Conservation (phyloP, 805 yeast genomes). For the Starmerella etchellsii region DNA sequence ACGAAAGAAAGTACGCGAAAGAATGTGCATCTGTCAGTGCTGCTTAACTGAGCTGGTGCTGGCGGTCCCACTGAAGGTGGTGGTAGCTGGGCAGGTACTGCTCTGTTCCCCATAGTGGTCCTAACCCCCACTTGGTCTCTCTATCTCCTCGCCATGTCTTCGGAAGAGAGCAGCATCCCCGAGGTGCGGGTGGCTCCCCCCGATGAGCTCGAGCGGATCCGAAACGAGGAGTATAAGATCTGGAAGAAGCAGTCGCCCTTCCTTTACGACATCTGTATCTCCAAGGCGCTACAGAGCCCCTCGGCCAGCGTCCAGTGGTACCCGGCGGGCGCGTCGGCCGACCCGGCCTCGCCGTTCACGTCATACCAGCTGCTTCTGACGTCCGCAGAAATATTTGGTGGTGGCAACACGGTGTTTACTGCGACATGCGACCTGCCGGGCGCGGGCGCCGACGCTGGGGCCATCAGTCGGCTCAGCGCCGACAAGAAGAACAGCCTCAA, state of each 20-base stretch:
- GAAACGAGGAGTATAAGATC: constrained; percentile 35
- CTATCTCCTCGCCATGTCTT: too few species aligned
- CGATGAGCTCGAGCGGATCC: constrained; percentile 15
- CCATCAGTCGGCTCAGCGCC: constrained; percentile 30
- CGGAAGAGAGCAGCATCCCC: constrained; percentile 5
- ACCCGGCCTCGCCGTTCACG: constrained; percentile 15
- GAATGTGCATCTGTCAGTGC: too few species aligned
- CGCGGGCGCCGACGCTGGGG: constrained; percentile 20
- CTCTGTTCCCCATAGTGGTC: too few species aligned
- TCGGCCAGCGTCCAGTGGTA: constrained; percentile 49
- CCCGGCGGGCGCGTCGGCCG: constrained; percentile 30
- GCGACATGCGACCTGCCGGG: constrained; percentile 30
- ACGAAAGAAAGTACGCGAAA: too few species aligned
- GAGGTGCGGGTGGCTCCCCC: constrained; percentile 1
- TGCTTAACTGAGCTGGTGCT: too few species aligned
- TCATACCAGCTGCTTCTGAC: constrained; percentile 45
- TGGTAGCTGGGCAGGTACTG: too few species aligned
- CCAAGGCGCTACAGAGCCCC: constrained; percentile 49
- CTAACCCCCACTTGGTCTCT: too few species aligned
- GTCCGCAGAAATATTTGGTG: constrained; percentile 28
- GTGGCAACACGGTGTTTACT: constrained; percentile 35
- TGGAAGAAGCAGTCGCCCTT: constrained; percentile 57
- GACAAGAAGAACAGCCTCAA: constrained; percentile 32
- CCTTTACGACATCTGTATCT: constrained; percentile 42
- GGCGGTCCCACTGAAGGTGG: too few species aligned